phyloP scores from a whole-genome alignment of 176 grass and related monocot species.

The Puccinellia tenuiflora region DNA sequence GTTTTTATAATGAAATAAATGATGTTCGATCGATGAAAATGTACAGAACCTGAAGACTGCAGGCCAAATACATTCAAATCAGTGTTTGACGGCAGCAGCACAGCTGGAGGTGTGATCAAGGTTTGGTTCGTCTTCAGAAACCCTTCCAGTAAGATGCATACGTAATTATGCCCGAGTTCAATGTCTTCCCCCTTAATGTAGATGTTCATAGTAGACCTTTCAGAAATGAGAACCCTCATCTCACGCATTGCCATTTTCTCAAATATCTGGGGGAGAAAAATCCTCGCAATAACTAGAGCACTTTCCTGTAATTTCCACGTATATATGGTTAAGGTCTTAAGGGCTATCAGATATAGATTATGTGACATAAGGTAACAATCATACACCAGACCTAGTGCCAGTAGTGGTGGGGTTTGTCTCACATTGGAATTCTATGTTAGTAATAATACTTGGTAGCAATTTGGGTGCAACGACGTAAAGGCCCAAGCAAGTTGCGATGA shows the following conservation, averaged over 20 bases:
- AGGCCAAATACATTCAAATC: constrained; percentile 53
- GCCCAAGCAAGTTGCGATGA: background rate
- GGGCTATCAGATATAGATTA: background rate
- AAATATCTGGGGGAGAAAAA: constrained; percentile 80
- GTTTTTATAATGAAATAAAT: background rate
- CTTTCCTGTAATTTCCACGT: constrained; percentile 59
- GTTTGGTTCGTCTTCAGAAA: constrained; percentile 59
- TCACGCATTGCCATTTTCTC: constrained; percentile 91
- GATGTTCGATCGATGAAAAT: background rate
- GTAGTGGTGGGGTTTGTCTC: background rate
- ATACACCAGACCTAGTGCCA: background rate
- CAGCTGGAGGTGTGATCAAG: constrained; percentile 62
- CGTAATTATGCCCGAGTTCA: constrained; percentile 46
- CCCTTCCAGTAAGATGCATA: constrained; percentile 83
- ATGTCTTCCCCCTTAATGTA: constrained; percentile 80
- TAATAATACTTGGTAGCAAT: background rate
- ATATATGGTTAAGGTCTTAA: background rate
- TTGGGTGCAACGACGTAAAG: background rate
- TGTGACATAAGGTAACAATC: background rate
- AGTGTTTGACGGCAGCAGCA: constrained; percentile 44
- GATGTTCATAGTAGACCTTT: constrained; percentile 60
- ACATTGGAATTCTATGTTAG: background rate
- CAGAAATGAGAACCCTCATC: constrained; percentile 61
- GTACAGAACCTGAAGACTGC: constrained; percentile 61
- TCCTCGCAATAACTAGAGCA: constrained; percentile 54